Evolutionary conservation across 139 green algal species (phyloP).

Genomic region (Auxenochlorella pyrenoidosa): DNA sequence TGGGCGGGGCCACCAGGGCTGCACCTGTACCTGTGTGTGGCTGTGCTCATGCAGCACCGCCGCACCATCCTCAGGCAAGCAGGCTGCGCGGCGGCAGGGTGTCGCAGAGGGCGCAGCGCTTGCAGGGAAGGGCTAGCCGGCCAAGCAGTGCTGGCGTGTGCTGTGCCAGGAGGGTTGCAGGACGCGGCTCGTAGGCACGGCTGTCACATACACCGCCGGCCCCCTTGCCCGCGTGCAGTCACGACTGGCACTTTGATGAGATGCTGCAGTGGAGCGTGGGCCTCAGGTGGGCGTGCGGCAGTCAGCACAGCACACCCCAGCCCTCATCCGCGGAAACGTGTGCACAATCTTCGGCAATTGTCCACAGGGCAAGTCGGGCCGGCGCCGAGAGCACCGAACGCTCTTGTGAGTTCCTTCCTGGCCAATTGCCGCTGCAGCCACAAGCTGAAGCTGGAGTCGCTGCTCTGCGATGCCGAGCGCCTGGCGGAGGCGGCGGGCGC

Average conservation of each 20-base stretch:
- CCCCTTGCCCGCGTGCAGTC: not conserved
- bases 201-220: not conserved
- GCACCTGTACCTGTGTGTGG: constrained; percentile 86
- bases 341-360: no score
- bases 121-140: not conserved
- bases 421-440: not conserved
- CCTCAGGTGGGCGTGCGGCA: constrained; percentile 63
- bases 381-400: no score
- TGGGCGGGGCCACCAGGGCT: constrained; percentile 80
- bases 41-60: constrained; percentile 82
- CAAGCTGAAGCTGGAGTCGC: constrained; percentile 65
- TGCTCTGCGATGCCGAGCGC: constrained; percentile 72
- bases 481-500: constrained; percentile 50
- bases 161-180: no score
- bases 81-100: not conserved
- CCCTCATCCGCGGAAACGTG: no score
- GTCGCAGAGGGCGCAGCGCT: not conserved
- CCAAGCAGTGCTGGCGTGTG: no score
- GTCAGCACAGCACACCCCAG: constrained; percentile 58
- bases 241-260: constrained; percentile 76
- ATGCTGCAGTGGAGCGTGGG: constrained; percentile 80
- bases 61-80: constrained; percentile 9
- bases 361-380: not conserved
- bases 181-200: not conserved
- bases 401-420: no score